Evolutionary conservation across 2,329 filamentous ascomycete species (phyloP), one percentile per base, ranked within the genome.

Genomic region (Beauveria australis): DNA sequence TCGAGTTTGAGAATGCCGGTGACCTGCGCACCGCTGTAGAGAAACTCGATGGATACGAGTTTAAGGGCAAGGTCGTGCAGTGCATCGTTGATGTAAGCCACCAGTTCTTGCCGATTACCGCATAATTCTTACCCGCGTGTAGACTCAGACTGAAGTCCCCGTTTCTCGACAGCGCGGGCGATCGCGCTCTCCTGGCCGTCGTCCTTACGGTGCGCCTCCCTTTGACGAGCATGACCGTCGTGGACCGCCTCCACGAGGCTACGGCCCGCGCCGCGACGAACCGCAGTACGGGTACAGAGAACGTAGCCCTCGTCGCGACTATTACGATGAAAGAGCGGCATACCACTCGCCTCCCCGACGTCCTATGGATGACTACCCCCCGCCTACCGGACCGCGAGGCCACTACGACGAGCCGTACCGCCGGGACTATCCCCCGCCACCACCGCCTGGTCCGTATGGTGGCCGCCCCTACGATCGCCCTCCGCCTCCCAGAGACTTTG

Each of bases 1-100:
- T 99, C 72, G 94, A 99, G 74, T 99, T 97, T 71, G 94, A 99
- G 78, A 96, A 91, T 64, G 89, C 89, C 62, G 87, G 86, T 66
- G 94, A 99, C 71, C 79, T 99, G 62, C 91, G 90, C 73, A 88
- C 88, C 63, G 94, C 94, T 59, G 91, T 97, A 61, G 92, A 97
- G 74, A 97, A 97, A 77, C 89, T 99, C 64, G 92, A 97, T 74
- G 87, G 87, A 66, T 88, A 87, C 72, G 92, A 96, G 71, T 97
- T 97, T 77, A 97, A 97, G 80, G 92, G 91, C 68, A 86, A 86
- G 66, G 83, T 86, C 66, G 93, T 99, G 67, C 87, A 84, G 66
- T 99, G 94, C 76, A 80, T 89, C 69, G 87, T 91, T 69, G 92
- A 97, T 78, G 93, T 97, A 83, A 73, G 87, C 75, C 22, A 28